These are phyloP conservation scores for Hygrophoropsis aurantiaca DNA, from an alignment of 768 basidiomycete species.

Conservation along the genomic window DNA sequence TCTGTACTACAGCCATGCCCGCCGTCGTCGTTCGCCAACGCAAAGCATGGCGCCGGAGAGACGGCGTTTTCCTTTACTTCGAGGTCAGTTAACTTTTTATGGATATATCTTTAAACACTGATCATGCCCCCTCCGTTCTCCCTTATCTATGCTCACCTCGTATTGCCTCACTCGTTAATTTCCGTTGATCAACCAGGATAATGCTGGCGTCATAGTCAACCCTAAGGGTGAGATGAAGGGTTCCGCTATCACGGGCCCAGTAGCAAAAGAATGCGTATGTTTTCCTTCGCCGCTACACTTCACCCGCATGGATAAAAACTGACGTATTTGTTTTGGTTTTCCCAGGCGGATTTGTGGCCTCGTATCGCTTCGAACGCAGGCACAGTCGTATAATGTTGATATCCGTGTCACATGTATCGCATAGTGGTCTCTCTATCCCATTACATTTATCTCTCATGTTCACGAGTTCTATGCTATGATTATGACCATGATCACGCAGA, in stretches of 20 bases:
- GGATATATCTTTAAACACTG: no score
- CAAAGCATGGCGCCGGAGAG: slow-evolving; percentile 96
- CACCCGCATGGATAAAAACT: slow-evolving; percentile 1
- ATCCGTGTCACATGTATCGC: not conserved
- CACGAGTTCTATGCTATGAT: slow-evolving; percentile 21
- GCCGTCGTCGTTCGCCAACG: slow-evolving; percentile 96
- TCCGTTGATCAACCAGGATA: slow-evolving; percentile 60
- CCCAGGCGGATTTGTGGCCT: slow-evolving; percentile 94
- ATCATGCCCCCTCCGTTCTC: not conserved
- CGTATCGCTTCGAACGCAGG: slow-evolving; percentile 99
- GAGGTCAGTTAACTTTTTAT: slow-evolving; percentile 51
- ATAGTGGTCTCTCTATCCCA: not conserved
- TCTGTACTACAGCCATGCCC: slow-evolving; percentile 77
- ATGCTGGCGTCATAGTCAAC: slow-evolving; percentile 97
- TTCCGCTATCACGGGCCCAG: slow-evolving; percentile 92
- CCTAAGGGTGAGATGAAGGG: slow-evolving; percentile 99
- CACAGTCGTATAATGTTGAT: slow-evolving; percentile 80
- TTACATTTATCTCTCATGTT: slow-evolving; percentile 6
- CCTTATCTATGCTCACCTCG: not conserved
- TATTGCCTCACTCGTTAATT: not conserved
- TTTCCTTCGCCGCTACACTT: not conserved
- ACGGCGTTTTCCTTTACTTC: slow-evolving; percentile 99
- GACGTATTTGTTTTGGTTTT: slow-evolving; percentile 1
- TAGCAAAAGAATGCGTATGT: slow-evolving; percentile 99
- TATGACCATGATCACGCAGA: slow-evolving; percentile 18